These are phyloP conservation scores for Lachancea kluyveri DNA, from an alignment of 805 yeast species.

Conservation along the genomic window DNA sequence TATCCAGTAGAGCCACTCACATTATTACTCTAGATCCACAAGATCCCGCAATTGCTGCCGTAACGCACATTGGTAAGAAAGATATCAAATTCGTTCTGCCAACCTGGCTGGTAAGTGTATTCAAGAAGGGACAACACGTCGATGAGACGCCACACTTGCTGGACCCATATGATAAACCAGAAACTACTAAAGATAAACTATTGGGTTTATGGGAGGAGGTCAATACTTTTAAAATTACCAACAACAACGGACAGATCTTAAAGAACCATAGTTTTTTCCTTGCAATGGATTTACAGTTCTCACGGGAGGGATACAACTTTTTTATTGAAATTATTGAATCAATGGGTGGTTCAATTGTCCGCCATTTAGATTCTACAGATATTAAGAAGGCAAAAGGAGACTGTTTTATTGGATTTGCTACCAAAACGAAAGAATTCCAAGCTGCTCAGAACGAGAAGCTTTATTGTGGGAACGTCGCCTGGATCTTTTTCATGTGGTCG, in stretches of 20 bases:
- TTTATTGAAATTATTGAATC: constrained; percentile 39
- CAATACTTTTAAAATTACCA: constrained; percentile 2
- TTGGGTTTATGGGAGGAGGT: constrained; percentile 4
- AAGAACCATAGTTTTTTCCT: constrained; percentile 43
- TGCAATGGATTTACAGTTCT: constrained; percentile 49
- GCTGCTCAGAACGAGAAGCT: constrained; percentile 37
- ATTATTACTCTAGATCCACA: constrained; percentile 53
- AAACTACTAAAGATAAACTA: constrained; percentile 5
- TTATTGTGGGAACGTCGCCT: constrained; percentile 59
- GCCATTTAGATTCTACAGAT: constrained; percentile 15
- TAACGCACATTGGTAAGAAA: constrained; percentile 32
- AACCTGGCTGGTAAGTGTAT: constrained; percentile 72
- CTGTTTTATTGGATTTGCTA: constrained; percentile 55
- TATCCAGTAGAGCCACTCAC: constrained; percentile 75
- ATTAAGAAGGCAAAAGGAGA: constrained; percentile 29
- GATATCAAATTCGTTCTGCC: constrained; percentile 63
- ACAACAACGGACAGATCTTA: constrained; percentile 25
- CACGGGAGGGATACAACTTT: constrained; percentile 36
- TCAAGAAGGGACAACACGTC: constrained; percentile 43
- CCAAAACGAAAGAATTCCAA: constrained; percentile 52
- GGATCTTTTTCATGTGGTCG: constrained; percentile 68
- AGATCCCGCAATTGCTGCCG: constrained; percentile 55
- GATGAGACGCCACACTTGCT: constrained; percentile 50
- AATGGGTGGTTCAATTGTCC: constrained; percentile 49
- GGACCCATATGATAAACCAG: constrained; percentile 21